These are phyloP conservation scores for Phialophora chinensis DNA, from an alignment of 2,329 filamentous ascomycete species.

Conservation along the genomic window DNA sequence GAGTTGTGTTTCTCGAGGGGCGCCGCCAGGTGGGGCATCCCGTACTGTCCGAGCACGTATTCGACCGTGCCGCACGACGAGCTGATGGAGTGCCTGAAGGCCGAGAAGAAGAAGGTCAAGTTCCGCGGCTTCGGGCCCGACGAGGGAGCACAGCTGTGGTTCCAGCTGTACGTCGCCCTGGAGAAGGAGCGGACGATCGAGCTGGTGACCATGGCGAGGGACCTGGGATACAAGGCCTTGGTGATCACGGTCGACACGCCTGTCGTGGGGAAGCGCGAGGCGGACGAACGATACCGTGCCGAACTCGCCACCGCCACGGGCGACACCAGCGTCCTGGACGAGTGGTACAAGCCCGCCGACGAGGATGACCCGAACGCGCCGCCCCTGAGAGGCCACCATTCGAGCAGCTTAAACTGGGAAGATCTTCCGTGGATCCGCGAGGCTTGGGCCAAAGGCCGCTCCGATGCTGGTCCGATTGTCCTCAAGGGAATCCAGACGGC, in stretches of 20 bases:
- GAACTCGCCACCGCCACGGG: constrained; percentile 43
- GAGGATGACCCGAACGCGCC: constrained; percentile 58
- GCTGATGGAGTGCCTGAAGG: constrained; percentile 38
- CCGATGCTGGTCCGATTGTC: constrained; percentile 59
- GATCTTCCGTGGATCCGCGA: constrained; percentile 60
- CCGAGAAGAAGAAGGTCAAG: constrained; percentile 13
- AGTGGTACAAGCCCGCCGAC: constrained; percentile 50
- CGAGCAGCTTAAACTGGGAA: constrained; percentile 59
- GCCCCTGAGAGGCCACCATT: constrained; percentile 60
- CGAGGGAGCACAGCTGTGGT: constrained; percentile 38
- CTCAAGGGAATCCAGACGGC: constrained; percentile 64
- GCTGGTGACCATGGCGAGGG: constrained; percentile 49
- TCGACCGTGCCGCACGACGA: constrained; percentile 44
- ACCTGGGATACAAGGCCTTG: constrained; percentile 33
- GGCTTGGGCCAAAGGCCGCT: constrained; percentile 42
- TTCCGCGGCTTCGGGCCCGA: constrained; percentile 41
- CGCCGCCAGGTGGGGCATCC: constrained; percentile 45
- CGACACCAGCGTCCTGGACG: constrained; percentile 41
- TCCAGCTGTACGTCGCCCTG: constrained; percentile 61
- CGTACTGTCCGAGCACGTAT: constrained; percentile 47
- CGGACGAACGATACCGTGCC: constrained; percentile 61
- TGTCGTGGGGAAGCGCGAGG: constrained; percentile 60
- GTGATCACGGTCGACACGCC: constrained; percentile 40
- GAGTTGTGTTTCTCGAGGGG: constrained; percentile 47
- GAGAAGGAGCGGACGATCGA: constrained; percentile 55